Evolutionary conservation across 2,329 filamentous ascomycete species (phyloP).

Genomic region (Neurospora crassa): DNA sequence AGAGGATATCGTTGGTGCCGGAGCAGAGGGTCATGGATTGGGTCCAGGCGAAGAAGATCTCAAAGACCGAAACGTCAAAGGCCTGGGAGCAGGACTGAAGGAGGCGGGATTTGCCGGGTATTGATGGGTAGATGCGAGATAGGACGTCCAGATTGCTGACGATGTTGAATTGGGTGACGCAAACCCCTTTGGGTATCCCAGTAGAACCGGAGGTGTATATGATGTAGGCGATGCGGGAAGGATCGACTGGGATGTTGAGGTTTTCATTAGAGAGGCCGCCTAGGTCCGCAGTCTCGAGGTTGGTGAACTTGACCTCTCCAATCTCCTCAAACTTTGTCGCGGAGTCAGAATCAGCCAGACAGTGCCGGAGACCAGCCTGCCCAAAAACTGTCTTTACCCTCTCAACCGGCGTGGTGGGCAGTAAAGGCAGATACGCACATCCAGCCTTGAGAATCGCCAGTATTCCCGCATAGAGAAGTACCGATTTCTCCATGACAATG

Average conservation of each 20-base stretch:
- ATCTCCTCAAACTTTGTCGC: constrained; percentile 9
- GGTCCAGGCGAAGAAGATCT: constrained; percentile 80
- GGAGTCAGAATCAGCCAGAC: constrained; percentile 30
- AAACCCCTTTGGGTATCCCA: constrained; percentile 69
- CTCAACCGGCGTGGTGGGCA: constrained; percentile 58
- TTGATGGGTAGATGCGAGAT: constrained; percentile 53
- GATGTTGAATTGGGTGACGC: constrained; percentile 67
- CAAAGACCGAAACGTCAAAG: constrained; percentile 83
- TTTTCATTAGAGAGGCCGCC: constrained; percentile 26
- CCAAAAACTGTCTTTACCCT: constrained; percentile 52
- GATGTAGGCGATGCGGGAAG: constrained; percentile 57
- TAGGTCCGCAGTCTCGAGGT: constrained; percentile 22
- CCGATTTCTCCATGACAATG: constrained; percentile 69
- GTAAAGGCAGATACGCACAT: constrained; percentile 69
- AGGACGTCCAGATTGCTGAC: constrained; percentile 65
- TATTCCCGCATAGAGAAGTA: constrained; percentile 62
- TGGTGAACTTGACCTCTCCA: constrained; percentile 19
- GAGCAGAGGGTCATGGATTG: constrained; percentile 71
- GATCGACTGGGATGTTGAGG: constrained; percentile 27
- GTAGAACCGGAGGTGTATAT: constrained; percentile 82
- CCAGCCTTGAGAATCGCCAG: constrained; percentile 67
- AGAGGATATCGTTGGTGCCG: constrained; percentile 63
- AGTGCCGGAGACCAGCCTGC: constrained; percentile 44
- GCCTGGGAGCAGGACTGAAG: constrained; percentile 77
- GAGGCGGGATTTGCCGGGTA: constrained; percentile 41